phyloP scores from a whole-genome alignment of 768 basidiomycete species.

The Panaeolus papilionaceus region DNA sequence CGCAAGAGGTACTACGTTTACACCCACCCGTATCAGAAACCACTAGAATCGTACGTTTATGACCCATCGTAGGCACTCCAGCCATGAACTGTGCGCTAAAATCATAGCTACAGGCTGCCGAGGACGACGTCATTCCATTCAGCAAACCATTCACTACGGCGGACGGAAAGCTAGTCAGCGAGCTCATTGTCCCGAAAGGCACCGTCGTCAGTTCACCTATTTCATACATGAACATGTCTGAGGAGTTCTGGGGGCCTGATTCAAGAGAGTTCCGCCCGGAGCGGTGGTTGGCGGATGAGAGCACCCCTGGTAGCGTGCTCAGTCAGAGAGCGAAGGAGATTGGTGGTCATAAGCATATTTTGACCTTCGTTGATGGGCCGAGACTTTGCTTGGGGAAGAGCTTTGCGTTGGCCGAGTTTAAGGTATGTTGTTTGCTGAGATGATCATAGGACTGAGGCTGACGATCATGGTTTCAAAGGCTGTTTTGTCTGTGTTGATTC shows the following conservation, averaged over 20 bases:
- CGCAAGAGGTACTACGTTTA: constrained; percentile 46
- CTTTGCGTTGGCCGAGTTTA: constrained; percentile 54
- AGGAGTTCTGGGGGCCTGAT: constrained; percentile 64
- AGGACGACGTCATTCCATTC: constrained; percentile 69
- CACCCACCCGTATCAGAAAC: constrained; percentile 44
- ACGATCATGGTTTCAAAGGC: constrained; percentile 33
- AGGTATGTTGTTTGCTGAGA: constrained; percentile 33
- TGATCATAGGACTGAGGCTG: not conserved
- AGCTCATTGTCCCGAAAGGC: constrained; percentile 54
- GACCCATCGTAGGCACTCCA: not conserved
- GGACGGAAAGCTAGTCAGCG: constrained; percentile 44
- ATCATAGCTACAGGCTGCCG: constrained; percentile 39
- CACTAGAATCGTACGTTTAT: constrained; percentile 42
- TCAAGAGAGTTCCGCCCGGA: constrained; percentile 66
- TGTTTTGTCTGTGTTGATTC: constrained; percentile 50
- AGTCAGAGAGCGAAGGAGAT: constrained; percentile 40
- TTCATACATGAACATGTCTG: constrained; percentile 53
- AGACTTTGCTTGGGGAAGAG: constrained; percentile 54
- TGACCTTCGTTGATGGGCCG: constrained; percentile 60
- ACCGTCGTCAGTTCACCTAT: constrained; percentile 51
- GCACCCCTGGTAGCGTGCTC: constrained; percentile 18
- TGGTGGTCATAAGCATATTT: constrained; percentile 55
- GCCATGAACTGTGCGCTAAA: not conserved
- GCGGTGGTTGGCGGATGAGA: constrained; percentile 58
- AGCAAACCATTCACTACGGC: constrained; percentile 50